Conservation (phyloP, 2,329 filamentous ascomycete genomes). For the Fusarium napiforme region DNA sequence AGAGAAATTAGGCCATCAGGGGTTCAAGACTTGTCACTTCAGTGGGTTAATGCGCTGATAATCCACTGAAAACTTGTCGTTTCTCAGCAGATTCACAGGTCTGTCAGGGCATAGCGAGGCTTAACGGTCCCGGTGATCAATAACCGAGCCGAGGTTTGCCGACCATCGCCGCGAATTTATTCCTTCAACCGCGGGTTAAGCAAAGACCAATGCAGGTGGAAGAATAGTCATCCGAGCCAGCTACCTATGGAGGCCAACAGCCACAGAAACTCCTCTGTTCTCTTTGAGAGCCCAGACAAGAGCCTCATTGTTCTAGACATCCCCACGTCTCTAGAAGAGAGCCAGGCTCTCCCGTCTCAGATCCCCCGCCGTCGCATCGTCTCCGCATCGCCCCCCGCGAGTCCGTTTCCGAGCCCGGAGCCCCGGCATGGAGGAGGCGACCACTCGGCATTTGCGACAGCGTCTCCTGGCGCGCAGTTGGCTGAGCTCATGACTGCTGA, state of each 20-base stretch:
- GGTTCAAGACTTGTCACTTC: constrained; percentile 7
- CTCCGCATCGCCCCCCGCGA: constrained; percentile 56
- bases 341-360: constrained; percentile 63
- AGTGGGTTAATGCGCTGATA: constrained; percentile 25
- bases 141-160: constrained; percentile 47
- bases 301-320: constrained; percentile 73
- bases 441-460: constrained; percentile 43
- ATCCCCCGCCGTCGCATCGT: constrained; percentile 55
- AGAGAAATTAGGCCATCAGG: constrained; percentile 12
- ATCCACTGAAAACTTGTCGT: constrained; percentile 12
- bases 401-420: constrained; percentile 65
- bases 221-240: constrained; percentile 16
- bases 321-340: constrained; percentile 74
- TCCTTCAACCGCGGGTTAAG: constrained; percentile 21
- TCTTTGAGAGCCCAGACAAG: constrained; percentile 49
- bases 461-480: constrained; percentile 59
- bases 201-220: neutral
- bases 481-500: constrained; percentile 65
- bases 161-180: constrained; percentile 38
- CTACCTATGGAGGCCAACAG: constrained; percentile 12
- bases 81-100: constrained; percentile 14
- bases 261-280: constrained; percentile 42
- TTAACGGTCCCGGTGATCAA: constrained; percentile 36
- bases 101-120: neutral
- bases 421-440: constrained; percentile 45